Conservation (phyloP, 345 rosid genomes). For the Cardiospermum halicacabum region DNA sequence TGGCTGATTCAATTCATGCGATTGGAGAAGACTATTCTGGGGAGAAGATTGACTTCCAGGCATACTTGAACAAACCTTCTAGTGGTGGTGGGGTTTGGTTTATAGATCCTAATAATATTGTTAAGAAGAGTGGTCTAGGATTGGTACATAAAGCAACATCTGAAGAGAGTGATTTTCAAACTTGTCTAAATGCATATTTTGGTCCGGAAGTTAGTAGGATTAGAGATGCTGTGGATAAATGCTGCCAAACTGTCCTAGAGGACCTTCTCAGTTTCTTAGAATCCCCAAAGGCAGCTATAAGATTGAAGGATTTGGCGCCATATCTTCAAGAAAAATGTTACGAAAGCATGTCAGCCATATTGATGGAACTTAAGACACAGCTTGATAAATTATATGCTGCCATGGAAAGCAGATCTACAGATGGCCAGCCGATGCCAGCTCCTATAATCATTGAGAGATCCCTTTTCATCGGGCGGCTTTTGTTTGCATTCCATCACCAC, state of each 20-base stretch:
- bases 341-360: slow-evolving; percentile 61
- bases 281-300: slow-evolving; percentile 79
- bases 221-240: slow-evolving; percentile 78
- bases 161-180: slow-evolving; percentile 68
- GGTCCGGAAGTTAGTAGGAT: slow-evolving; percentile 85
- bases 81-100: slow-evolving; percentile 97
- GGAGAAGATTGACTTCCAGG: slow-evolving; percentile 62
- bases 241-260: slow-evolving; percentile 68
- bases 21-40: slow-evolving; percentile 40
- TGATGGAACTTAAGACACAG: slow-evolving; percentile 59
- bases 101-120: slow-evolving; percentile 52
- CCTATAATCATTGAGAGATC: slow-evolving; percentile 78
- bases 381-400: slow-evolving; percentile 53
- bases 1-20: slow-evolving; percentile 45
- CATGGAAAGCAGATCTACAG: slow-evolving; percentile 41
- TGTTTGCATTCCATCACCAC: slow-evolving; percentile 82
- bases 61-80: slow-evolving; percentile 75
- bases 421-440: slow-evolving; percentile 34
- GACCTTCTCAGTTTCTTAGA: slow-evolving; percentile 88
- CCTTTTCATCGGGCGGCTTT: slow-evolving; percentile 84
- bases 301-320: slow-evolving; percentile 75
- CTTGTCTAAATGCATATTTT: slow-evolving; percentile 78
- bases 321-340: slow-evolving; percentile 81
- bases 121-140: slow-evolving; percentile 43
- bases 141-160: slow-evolving; percentile 41